Evolutionary conservation across 2,329 filamentous ascomycete species (phyloP).

Genomic region (Beauveria pseudobassiana): DNA sequence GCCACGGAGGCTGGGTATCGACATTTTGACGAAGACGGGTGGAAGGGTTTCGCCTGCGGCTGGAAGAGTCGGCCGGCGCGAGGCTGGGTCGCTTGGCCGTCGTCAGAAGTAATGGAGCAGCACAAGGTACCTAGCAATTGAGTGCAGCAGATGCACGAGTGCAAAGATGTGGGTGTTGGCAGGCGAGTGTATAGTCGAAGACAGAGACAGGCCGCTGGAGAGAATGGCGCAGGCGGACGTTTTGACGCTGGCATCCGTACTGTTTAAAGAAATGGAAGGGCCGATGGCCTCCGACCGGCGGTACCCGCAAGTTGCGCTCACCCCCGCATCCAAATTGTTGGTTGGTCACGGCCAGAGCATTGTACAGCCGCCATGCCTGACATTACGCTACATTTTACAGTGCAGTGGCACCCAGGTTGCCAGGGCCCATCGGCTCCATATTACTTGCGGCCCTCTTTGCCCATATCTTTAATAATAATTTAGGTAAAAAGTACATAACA

Average conservation of each 20-base stretch:
- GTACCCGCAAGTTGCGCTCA: constrained; percentile 14
- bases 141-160: background rate
- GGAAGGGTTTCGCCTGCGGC: background rate
- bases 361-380: background rate
- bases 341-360: background rate
- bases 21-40: constrained; percentile 29
- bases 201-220: background rate
- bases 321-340: constrained; percentile 9
- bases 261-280: constrained; percentile 6
- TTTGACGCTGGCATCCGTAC: background rate
- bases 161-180: background rate
- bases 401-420: background rate
- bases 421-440: constrained; percentile 5
- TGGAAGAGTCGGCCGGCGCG: background rate
- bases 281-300: constrained; percentile 18
- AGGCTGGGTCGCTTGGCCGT: background rate
- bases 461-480: background rate
- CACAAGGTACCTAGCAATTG: background rate
- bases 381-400: constrained; percentile 7
- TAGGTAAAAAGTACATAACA: constrained; percentile 13
- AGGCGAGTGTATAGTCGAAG: background rate
- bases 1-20: constrained; percentile 39
- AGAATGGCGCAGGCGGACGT: background rate
- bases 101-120: background rate
- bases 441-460: background rate